Percentiles rank a stretch among this genome's conserved stretches.
phyloP scores from a whole-genome alignment of 192 early-diverging fungal genomes.

The Umbelopsis ramanniana region DNA sequence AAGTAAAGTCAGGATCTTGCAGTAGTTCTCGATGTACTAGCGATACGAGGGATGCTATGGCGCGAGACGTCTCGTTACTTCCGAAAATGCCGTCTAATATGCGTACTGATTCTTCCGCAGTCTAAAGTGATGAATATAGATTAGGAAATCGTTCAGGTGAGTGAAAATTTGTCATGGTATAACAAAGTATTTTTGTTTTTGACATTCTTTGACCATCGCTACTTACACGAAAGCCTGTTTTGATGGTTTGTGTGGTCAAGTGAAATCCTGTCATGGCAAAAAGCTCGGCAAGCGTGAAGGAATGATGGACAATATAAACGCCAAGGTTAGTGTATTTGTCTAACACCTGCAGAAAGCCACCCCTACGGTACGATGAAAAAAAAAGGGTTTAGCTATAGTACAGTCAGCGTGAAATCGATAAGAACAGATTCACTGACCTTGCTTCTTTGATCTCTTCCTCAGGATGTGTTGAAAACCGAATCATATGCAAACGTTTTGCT shows the following conservation, averaged over 20 bases:
- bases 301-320: slow-evolving; percentile 65
- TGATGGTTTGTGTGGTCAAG: slow-evolving; percentile 76
- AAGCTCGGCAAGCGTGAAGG: slow-evolving; percentile 77
- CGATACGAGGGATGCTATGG: slow-evolving; percentile 79
- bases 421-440: slow-evolving; percentile 24
- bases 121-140: slow-evolving; percentile 36
- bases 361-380: slow-evolving; percentile 32
- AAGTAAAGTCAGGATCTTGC: slow-evolving; percentile 67
- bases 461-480: slow-evolving; percentile 23
- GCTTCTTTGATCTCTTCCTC: slow-evolving; percentile 36
- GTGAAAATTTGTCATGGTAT: background rate
- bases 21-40: slow-evolving; percentile 76
- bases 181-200: background rate
- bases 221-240: slow-evolving; percentile 61
- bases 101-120: slow-evolving; percentile 87
- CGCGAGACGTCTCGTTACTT: slow-evolving; percentile 90
- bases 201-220: background rate
- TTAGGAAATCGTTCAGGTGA: background rate
- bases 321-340: slow-evolving; percentile 68
- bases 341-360: slow-evolving; percentile 58
- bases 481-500: slow-evolving; percentile 60
- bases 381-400: background rate
- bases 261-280: slow-evolving; percentile 80
- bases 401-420: background rate
- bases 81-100: slow-evolving; percentile 96